Evolutionary conservation across 2,329 filamentous ascomycete genomes (phyloP).

Genomic region (Apiospora koreana): DNA sequence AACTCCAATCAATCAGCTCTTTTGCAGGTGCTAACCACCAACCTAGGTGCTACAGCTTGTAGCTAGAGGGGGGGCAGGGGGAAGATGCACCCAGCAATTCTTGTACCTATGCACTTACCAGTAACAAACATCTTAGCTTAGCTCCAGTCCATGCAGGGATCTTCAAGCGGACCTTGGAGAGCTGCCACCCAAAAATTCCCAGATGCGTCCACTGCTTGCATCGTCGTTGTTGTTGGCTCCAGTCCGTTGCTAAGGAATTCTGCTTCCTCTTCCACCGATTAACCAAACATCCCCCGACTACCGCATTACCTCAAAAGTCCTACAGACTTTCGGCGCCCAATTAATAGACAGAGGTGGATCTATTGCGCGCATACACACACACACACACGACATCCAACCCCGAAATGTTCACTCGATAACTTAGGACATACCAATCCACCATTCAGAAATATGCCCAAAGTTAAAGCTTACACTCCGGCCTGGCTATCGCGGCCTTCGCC

Average conservation of each 20-base stretch:
- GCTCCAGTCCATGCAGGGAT: background rate
- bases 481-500: slow-evolving; percentile 82
- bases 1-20: too few relatives aligned
- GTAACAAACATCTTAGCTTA: background rate
- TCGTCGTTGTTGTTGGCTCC: slow-evolving; percentile 9
- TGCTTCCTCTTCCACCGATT: background rate
- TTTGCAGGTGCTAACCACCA: too few relatives aligned
- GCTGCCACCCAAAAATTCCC: slow-evolving; percentile 12
- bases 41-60: too few relatives aligned
- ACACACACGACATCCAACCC: background rate
- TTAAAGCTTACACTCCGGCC: slow-evolving; percentile 80
- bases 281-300: background rate
- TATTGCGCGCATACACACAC: too few relatives aligned
- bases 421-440: background rate
- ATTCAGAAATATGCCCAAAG: slow-evolving; percentile 69
- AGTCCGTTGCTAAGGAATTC: background rate
- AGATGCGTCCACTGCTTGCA: slow-evolving; percentile 8
- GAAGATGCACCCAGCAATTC: background rate
- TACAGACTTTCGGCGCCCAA: background rate
- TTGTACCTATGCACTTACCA: background rate
- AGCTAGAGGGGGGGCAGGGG: too few relatives aligned
- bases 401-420: slow-evolving; percentile 2
- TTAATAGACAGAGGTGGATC: background rate
- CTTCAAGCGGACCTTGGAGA: background rate
- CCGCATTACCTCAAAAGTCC: background rate